These are phyloP conservation scores for Exophiala xenobiotica DNA, from an alignment of 2,329 filamentous ascomycete species.

Conservation along the genomic window DNA sequence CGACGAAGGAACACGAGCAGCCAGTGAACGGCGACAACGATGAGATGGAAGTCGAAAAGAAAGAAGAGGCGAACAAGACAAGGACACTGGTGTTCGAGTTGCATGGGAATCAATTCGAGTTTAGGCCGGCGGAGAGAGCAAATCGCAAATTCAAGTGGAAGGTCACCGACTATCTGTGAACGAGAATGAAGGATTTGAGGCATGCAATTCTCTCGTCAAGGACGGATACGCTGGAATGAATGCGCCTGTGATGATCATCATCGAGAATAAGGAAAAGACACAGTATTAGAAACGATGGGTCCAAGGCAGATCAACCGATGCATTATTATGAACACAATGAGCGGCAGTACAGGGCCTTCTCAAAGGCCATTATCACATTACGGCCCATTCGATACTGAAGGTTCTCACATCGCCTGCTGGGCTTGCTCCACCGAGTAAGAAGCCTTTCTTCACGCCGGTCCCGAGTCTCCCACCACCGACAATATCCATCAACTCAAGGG, in stretches of 20 bases:
- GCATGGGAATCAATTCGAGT: conserved; percentile 82
- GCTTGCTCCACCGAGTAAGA: conserved; percentile 70
- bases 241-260: too few relatives aligned
- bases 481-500: conserved; percentile 79
- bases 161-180: conserved; percentile 27
- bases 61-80: background rate
- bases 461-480: conserved; percentile 84
- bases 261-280: too few relatives aligned
- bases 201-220: too few relatives aligned
- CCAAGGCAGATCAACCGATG: too few relatives aligned
- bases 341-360: too few relatives aligned
- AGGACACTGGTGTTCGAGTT: conserved; percentile 72
- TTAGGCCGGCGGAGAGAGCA: conserved; percentile 76
- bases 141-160: conserved; percentile 91
- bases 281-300: too few relatives aligned
- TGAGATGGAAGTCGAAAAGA: conserved; percentile 5
- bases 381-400: conserved; percentile 91
- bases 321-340: too few relatives aligned
- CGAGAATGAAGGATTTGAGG: too few relatives aligned
- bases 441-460: conserved; percentile 95
- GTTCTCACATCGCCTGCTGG: conserved; percentile 54
- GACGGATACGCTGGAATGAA: too few relatives aligned
- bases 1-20: background rate
- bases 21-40: too few relatives aligned
- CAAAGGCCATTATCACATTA: conserved; percentile 62